phyloP scores from a whole-genome alignment of 257 asterid genomes.

The Linderniella brevidens region DNA sequence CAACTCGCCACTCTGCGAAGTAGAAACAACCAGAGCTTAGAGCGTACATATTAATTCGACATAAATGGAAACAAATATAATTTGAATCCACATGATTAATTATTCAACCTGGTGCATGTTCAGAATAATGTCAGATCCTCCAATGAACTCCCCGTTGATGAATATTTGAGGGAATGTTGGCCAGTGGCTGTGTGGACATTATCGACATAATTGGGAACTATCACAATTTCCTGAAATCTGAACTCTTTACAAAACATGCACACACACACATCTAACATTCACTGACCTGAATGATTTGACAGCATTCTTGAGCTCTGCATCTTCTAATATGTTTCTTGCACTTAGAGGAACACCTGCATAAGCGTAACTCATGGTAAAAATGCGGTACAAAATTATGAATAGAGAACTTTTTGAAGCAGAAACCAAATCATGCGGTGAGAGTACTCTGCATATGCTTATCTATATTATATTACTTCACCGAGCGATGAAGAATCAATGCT shows the following conservation, averaged over 20 bases:
- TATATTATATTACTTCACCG: too few species aligned
- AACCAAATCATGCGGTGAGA: too few species aligned
- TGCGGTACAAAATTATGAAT: conserved; percentile 8
- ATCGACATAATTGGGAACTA: background rate
- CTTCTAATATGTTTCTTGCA: conserved; percentile 82
- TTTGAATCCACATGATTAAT: background rate
- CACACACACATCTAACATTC: background rate
- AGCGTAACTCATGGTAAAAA: conserved; percentile 9
- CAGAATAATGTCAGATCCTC: conserved; percentile 95
- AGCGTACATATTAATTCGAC: conserved; percentile 1
- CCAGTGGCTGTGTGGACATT: conserved; percentile 67
- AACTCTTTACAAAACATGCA: background rate
- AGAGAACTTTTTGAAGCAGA: background rate
- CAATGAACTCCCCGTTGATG: conserved; percentile 80
- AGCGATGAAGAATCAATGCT: too few species aligned
- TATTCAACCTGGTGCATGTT: conserved; percentile 81
- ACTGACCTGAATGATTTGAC: conserved; percentile 68
- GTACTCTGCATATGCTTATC: too few species aligned
- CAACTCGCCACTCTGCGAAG: conserved; percentile 54
- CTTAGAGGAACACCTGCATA: conserved; percentile 55
- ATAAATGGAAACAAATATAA: conserved; percentile 1
- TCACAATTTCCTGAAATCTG: background rate
- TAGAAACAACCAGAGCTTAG: background rate
- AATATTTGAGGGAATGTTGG: conserved; percentile 97
- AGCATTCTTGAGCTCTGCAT: conserved; percentile 65